Percentiles rank a stretch among this genome's conserved stretches.
Evolutionary conservation across 225 moss, liverwort and hornwort species (phyloP).

Genomic region (Climacium dendroides): DNA sequence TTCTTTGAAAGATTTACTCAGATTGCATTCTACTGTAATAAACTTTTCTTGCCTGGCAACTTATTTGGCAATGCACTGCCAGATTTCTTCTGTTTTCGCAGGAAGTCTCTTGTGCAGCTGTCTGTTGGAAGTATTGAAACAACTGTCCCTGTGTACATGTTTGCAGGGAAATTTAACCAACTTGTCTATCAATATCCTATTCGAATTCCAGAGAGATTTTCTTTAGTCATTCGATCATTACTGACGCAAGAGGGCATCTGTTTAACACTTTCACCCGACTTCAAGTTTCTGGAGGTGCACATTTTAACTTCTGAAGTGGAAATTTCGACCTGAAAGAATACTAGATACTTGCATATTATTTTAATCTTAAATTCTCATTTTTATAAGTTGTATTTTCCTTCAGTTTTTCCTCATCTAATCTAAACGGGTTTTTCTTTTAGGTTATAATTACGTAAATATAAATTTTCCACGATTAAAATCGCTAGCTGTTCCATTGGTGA

Average conservation of each 20-base stretch:
- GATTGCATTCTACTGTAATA: not conserved
- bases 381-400: not conserved
- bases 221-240: slow-evolving; percentile 91
- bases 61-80: not conserved
- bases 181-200: slow-evolving; percentile 96
- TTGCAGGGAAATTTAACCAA: slow-evolving; percentile 88
- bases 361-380: not conserved
- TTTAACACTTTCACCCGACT: slow-evolving; percentile 78
- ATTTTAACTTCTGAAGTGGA: not conserved
- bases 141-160: not conserved
- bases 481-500: not conserved
- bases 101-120: not conserved
- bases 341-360: not conserved
- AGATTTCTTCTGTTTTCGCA: not conserved
- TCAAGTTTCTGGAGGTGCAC: slow-evolving; percentile 93
- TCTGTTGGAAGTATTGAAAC: not conserved
- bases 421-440: not conserved
- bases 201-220: slow-evolving; percentile 97
- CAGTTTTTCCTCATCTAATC: not conserved
- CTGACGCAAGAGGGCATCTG: slow-evolving; percentile 99
- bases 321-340: not conserved
- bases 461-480: not conserved
- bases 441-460: not conserved
- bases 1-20: not conserved
- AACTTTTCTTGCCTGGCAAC: not conserved